Base-by-base conservation (phyloP, 1,284 basidiomycete genomes). In the Tilletia caries region DNA sequence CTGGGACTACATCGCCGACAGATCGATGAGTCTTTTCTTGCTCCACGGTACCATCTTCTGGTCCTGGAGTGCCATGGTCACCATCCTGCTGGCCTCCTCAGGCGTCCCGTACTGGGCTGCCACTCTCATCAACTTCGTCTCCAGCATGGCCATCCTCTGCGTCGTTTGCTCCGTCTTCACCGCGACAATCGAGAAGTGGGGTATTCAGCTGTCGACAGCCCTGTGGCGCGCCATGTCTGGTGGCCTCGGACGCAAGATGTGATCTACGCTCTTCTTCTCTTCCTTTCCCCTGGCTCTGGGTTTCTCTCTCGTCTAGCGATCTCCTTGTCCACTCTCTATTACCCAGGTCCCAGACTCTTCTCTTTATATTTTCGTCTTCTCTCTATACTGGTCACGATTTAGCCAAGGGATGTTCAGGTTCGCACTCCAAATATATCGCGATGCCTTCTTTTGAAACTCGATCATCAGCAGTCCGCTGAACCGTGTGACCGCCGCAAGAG, bases 11-110 rank as follows among this genome's bases (percentile, higher is more conserved):
- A 68, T 79, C 68, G 78, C 77, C 12, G 67, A 48, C 37, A 67
- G 77, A 52, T 72, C 78, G 2, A 76, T 79, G 44, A 72, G 72
- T 18, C 73, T 75, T 46, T 79, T 73, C 71, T 65, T 79, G 66
- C 75, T 75, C 68, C 78, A 75, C 73, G 78, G 78, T 64, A 71
- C 77, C 25, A 64, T 79, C 25, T 79, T 72, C 65, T 79, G 78
- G 78, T 73, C 74, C 0, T 78, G 76, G 78, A 69, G 74, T 3
- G 76, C 76, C 2, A 77, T 75, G 77, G 64, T 78, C 64, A 75
- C 73, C 58, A 27, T 79, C 20, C 69, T 65, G 13, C 46, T 79
- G 73, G 71, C 77, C 6, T 65, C 68, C 2, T 68, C 66, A 0
- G 73, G 72, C 43, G 70, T 60, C 20, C 75, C 76, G 1, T 79